Conservation (phyloP, 345 rosid species). For the Murraya koenigii region DNA sequence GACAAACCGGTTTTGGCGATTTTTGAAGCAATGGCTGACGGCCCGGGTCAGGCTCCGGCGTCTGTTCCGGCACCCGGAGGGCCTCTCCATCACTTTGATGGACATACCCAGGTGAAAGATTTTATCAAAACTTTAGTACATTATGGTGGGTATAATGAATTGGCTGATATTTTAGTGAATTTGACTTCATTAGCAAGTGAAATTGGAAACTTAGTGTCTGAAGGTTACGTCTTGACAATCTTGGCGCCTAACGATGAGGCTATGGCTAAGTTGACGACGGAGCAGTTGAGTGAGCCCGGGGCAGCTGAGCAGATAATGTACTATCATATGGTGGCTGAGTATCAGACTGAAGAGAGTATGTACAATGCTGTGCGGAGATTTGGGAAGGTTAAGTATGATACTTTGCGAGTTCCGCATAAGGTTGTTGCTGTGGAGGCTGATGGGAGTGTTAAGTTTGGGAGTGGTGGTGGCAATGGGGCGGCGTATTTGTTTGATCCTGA, state of each 20-base stretch:
- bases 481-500: slow-evolving; percentile 56
- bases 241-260: slow-evolving; percentile 62
- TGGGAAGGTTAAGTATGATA: slow-evolving; percentile 45
- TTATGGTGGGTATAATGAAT: slow-evolving; percentile 56
- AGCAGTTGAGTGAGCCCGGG: slow-evolving; percentile 53
- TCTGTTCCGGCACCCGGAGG: slow-evolving; percentile 6
- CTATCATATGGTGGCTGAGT: slow-evolving; percentile 54
- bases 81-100: slow-evolving; percentile 47
- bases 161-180: slow-evolving; percentile 54
- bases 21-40: slow-evolving; percentile 53
- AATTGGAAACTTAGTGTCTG: slow-evolving; percentile 50
- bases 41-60: slow-evolving; percentile 42
- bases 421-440: slow-evolving; percentile 51
- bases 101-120: slow-evolving; percentile 52
- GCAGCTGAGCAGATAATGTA: slow-evolving; percentile 59
- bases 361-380: slow-evolving; percentile 52
- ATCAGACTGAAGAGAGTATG: slow-evolving; percentile 65
- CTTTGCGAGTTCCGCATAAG: slow-evolving; percentile 50
- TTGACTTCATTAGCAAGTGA: slow-evolving; percentile 44
- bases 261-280: slow-evolving; percentile 52
- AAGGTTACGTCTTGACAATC: slow-evolving; percentile 55
- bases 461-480: slow-evolving; percentile 34
- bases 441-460: slow-evolving; percentile 54
- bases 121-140: slow-evolving; percentile 48
- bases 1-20: slow-evolving; percentile 42